A percentile compares a stretch with the other conserved stretches of the same genome.
Conservation (phyloP, 1,284 basidiomycete genomes). For the Cerrena zonata region DNA sequence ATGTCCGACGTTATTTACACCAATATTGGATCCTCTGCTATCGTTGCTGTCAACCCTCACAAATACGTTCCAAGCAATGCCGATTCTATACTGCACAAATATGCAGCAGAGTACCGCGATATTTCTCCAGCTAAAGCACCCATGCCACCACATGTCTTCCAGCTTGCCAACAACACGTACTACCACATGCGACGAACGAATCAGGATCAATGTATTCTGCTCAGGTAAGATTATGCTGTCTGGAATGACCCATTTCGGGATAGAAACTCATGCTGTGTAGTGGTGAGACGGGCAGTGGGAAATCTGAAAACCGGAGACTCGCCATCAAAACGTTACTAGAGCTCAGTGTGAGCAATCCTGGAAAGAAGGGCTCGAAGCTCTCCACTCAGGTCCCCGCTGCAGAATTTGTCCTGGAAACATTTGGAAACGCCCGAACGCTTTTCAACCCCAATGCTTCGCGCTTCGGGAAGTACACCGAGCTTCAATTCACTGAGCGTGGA, state of each 20-base stretch:
- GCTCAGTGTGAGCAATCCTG: conserved; percentile 80
- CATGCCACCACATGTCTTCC: conserved; percentile 75
- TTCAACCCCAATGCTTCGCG: conserved; percentile 89
- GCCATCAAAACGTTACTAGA: conserved; percentile 87
- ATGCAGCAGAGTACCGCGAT: conserved; percentile 66
- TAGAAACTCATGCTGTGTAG: conserved; percentile 35
- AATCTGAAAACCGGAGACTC: conserved; percentile 86
- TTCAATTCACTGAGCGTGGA: conserved; percentile 89
- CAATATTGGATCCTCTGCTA: conserved; percentile 57
- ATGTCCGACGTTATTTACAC: conserved; percentile 82
- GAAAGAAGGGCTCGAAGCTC: conserved; percentile 91
- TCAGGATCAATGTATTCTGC: conserved; percentile 86
- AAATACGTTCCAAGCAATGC: conserved; percentile 78
- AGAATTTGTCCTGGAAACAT: conserved; percentile 91
- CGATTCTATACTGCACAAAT: conserved; percentile 78
- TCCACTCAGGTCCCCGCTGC: conserved; percentile 82
- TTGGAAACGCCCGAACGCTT: conserved; percentile 84
- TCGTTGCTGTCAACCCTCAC: conserved; percentile 86
- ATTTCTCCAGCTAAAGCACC: conserved; percentile 38
- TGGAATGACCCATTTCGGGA: no score
- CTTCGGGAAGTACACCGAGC: conserved; percentile 89
- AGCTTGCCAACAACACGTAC: conserved; percentile 85
- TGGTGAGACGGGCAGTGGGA: conserved; percentile 89
- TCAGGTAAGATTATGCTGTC: conserved; percentile 55
- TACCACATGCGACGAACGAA: conserved; percentile 93